These are phyloP conservation scores for Globisporangium emineosum DNA, from an alignment of 352 stramenopile genomes.

Conservation along the genomic window DNA sequence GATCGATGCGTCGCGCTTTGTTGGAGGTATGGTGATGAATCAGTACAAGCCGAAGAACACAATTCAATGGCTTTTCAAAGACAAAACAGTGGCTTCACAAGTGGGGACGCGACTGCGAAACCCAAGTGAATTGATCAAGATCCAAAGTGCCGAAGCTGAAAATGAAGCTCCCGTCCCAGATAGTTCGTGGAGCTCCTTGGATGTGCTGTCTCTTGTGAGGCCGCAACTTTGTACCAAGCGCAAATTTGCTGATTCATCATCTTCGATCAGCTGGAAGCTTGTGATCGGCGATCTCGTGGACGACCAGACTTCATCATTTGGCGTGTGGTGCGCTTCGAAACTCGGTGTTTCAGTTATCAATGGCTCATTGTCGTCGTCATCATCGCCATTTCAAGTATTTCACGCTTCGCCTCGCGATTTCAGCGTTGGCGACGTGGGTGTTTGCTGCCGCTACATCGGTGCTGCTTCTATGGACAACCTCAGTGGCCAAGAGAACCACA, in stretches of 20 bases:
- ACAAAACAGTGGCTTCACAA: slow-evolving; percentile 7
- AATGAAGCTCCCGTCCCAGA: background rate
- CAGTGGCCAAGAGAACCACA: slow-evolving; percentile 5
- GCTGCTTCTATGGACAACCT: slow-evolving; percentile 21
- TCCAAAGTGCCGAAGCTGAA: background rate
- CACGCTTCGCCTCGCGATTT: slow-evolving; percentile 1
- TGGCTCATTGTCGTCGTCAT: too few species aligned
- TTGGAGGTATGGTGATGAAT: slow-evolving; percentile 13
- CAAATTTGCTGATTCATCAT: slow-evolving; percentile 14
- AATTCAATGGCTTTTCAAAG: slow-evolving; percentile 43
- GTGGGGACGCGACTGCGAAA: slow-evolving; percentile 26
- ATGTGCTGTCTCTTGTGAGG: slow-evolving; percentile 33
- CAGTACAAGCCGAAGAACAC: slow-evolving; percentile 45
- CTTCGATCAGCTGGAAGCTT: slow-evolving; percentile 58
- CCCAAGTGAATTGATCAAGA: slow-evolving; percentile 17
- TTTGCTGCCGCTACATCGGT: slow-evolving; percentile 68
- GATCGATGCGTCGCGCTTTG: slow-evolving; percentile 30
- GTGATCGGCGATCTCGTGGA: slow-evolving; percentile 71
- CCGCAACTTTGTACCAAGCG: slow-evolving; percentile 20
- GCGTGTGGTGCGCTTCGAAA: slow-evolving; percentile 66
- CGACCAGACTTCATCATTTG: slow-evolving; percentile 53
- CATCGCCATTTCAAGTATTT: slow-evolving; percentile 25
- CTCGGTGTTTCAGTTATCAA: slow-evolving; percentile 24
- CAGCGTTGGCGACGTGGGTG: slow-evolving; percentile 21
- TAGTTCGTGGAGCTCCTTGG: slow-evolving; percentile 18